These are phyloP conservation scores for Dactylorhiza incarnata DNA, from an alignment of 106 monocot species.

Conservation along the genomic window DNA sequence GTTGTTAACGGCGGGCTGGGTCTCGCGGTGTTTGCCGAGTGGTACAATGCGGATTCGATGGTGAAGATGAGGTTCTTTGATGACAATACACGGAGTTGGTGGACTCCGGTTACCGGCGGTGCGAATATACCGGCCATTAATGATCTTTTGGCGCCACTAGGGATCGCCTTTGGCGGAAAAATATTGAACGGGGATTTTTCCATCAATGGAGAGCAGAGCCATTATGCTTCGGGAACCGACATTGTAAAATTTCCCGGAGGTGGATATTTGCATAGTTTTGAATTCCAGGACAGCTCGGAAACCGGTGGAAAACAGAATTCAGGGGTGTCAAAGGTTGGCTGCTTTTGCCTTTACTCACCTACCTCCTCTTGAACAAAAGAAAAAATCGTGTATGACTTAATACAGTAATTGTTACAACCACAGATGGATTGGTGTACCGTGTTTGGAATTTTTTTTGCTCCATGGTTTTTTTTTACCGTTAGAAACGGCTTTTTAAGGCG, in stretches of 20 bases:
- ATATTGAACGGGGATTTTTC: constrained; percentile 90
- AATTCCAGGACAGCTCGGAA: constrained; percentile 88
- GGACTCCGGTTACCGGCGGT: constrained; percentile 98
- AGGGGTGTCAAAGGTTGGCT: constrained; percentile 52
- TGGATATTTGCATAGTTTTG: constrained; percentile 86
- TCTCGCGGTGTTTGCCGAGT: constrained; percentile 81
- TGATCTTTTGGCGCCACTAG: constrained; percentile 83
- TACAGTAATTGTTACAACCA: not conserved
- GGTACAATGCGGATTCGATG: constrained; percentile 97
- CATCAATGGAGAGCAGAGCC: constrained; percentile 83
- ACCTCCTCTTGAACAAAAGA: not conserved
- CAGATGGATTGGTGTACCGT: not conserved
- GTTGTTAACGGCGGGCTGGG: constrained; percentile 66
- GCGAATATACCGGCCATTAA: constrained; percentile 97
- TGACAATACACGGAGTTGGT: constrained; percentile 98
- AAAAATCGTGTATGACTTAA: not conserved
- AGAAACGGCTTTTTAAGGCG: no score
- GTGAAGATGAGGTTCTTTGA: constrained; percentile 98
- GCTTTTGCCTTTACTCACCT: not conserved
- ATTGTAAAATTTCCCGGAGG: constrained; percentile 85
- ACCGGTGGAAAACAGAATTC: constrained; percentile 47
- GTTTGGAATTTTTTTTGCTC: no score
- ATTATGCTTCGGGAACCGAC: constrained; percentile 96
- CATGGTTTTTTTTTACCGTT: no score
- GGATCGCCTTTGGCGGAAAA: constrained; percentile 90